A percentile compares a stretch with the other conserved stretches of the same genome.
phyloP scores from a whole-genome alignment of 495 filamentous ascomycete genomes.

The Tuber umbilicatum region DNA sequence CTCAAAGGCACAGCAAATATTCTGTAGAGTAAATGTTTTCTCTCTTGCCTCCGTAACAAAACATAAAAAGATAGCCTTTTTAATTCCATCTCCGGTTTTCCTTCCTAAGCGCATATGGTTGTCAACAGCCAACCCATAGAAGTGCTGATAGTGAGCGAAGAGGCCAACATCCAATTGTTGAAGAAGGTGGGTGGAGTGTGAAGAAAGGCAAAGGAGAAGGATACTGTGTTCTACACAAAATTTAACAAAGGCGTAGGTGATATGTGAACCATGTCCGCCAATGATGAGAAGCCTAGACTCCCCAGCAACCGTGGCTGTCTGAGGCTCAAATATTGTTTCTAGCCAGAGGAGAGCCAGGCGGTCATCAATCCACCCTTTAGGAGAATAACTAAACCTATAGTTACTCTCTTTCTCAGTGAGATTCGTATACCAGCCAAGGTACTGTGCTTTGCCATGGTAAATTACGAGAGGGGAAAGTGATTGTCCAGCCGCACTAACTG shows the following conservation, averaged over 20 bases:
- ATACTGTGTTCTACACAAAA: slow-evolving; percentile 19
- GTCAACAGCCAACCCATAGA: slow-evolving; percentile 8
- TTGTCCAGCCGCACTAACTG: slow-evolving; percentile 7
- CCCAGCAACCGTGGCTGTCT: slow-evolving; percentile 9
- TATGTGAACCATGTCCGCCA: slow-evolving; percentile 15
- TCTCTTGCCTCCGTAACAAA: background rate
- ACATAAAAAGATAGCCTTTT: background rate
- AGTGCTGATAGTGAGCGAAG: slow-evolving; percentile 5
- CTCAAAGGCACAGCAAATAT: background rate
- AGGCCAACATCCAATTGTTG: slow-evolving; percentile 12
- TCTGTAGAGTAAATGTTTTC: background rate
- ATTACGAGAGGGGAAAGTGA: slow-evolving; percentile 8
- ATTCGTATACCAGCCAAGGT: slow-evolving; percentile 4
- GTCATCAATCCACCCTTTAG: slow-evolving; percentile 38
- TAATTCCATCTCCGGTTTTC: background rate
- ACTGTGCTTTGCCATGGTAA: slow-evolving; percentile 10
- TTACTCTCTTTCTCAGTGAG: slow-evolving; percentile 7
- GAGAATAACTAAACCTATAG: slow-evolving; percentile 19
- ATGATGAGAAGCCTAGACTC: slow-evolving; percentile 12
- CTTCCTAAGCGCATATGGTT: background rate
- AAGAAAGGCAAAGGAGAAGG: slow-evolving; percentile 37
- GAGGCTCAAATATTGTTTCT: slow-evolving; percentile 29
- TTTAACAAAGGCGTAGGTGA: slow-evolving; percentile 10
- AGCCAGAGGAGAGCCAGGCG: slow-evolving; percentile 32
- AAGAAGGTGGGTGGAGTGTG: slow-evolving; percentile 28